phyloP scores from a whole-genome alignment of 768 basidiomycete species.

The Zangia roseola region DNA sequence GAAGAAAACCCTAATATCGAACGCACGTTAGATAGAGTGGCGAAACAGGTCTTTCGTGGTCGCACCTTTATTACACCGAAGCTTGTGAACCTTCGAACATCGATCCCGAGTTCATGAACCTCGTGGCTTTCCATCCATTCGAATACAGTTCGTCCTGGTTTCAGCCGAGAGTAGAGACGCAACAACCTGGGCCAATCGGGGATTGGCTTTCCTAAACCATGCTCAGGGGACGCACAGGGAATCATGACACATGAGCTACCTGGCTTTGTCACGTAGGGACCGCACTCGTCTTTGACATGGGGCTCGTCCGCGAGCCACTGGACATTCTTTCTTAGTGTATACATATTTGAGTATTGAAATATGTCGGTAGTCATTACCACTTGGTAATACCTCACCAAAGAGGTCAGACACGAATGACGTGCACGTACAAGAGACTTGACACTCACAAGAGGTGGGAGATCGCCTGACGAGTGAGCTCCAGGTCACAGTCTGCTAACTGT shows the following conservation, averaged over 20 bases:
- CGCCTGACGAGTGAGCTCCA: constrained; percentile 77
- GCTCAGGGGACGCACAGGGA: constrained; percentile 1
- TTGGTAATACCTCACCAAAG: constrained; percentile 78
- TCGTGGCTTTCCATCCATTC: constrained; percentile 86
- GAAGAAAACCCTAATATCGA: constrained; percentile 72
- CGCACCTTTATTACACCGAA: constrained; percentile 94
- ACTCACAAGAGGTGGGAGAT: constrained; percentile 89
- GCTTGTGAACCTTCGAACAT: constrained; percentile 90
- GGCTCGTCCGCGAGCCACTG: constrained; percentile 84
- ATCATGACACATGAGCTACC: constrained; percentile 37
- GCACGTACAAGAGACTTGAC: neutral
- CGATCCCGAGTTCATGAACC: constrained; percentile 73
- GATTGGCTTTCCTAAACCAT: constrained; percentile 46
- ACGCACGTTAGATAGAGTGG: neutral
- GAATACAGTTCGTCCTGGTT: constrained; percentile 76
- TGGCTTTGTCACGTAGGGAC: constrained; percentile 82
- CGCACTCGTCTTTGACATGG: constrained; percentile 88
- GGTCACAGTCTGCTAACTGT: constrained; percentile 85
- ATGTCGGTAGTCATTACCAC: constrained; percentile 96
- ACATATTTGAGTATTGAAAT: constrained; percentile 98
- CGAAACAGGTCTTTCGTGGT: neutral
- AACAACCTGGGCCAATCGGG: constrained; percentile 89
- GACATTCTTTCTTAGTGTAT: constrained; percentile 83
- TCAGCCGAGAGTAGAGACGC: constrained; percentile 81
- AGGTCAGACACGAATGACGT: constrained; percentile 3